Percentiles rank a stretch among this genome's conserved stretches.
phyloP scores from a whole-genome alignment of 768 basidiomycete species.

The Russula virescens region DNA sequence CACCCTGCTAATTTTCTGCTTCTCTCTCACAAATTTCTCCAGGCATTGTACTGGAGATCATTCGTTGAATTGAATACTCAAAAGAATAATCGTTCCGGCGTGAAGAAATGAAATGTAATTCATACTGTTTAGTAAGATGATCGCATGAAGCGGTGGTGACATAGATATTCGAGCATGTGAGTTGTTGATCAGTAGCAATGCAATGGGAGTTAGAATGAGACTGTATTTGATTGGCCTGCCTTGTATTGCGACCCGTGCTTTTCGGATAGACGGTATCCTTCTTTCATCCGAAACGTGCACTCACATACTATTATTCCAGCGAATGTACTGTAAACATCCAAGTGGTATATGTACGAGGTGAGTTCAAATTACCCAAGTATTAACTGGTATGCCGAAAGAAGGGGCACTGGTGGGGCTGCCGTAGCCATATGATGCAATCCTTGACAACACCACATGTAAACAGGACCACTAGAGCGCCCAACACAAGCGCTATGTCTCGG shows the following conservation, averaged over 20 bases:
- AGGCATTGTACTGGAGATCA: conserved; percentile 16
- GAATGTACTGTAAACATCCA: not conserved
- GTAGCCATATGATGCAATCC: not conserved
- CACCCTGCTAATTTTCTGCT: not conserved
- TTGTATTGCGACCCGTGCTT: not conserved
- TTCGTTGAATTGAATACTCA: conserved; percentile 9
- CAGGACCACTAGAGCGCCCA: no score
- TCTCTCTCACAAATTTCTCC: not conserved
- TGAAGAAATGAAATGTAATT: not conserved
- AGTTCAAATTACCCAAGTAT: not conserved
- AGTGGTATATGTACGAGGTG: no score
- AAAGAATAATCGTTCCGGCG: not conserved
- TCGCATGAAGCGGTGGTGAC: not conserved
- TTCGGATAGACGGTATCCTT: not conserved
- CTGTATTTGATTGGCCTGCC: no score
- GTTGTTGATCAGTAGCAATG: not conserved
- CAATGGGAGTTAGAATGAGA: no score
- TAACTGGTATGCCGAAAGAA: no score
- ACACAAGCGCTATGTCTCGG: no score
- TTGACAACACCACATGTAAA: not conserved
- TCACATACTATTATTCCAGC: not conserved
- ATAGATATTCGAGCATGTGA: not conserved
- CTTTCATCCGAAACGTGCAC: not conserved
- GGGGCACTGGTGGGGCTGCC: no score
- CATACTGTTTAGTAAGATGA: not conserved